Conservation (phyloP, 164 flowering plant species). For the Stephania yunnanensis region DNA sequence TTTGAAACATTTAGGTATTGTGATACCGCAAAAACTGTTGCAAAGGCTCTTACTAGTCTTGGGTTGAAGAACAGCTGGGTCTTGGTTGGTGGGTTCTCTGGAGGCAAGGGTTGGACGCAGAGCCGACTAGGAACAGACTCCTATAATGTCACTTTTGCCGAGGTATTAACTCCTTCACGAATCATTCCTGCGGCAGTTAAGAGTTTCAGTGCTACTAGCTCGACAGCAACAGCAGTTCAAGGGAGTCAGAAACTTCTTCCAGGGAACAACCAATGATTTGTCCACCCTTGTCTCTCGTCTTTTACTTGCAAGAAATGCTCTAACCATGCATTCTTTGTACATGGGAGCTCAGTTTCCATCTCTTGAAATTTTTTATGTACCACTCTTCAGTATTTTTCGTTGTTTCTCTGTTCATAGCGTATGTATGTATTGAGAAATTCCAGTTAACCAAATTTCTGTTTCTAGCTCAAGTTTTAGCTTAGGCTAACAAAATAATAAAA, state of each 20-base stretch:
- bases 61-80: slow-evolving; percentile 84
- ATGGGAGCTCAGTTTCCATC: no score
- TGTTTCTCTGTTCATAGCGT: no score
- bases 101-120: slow-evolving; percentile 81
- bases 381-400: no score
- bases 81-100: slow-evolving; percentile 84
- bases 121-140: slow-evolving; percentile 85
- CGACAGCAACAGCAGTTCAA: slow-evolving; percentile 21
- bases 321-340: no score
- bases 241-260: slow-evolving; percentile 51
- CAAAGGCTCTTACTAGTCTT: slow-evolving; percentile 61
- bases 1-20: slow-evolving; percentile 50
- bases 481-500: no score
- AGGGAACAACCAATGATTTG: slow-evolving; percentile 33
- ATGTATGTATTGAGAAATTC: no score
- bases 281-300: neutral
- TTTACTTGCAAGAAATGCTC: neutral
- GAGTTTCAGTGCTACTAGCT: slow-evolving; percentile 50
- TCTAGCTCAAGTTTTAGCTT: no score
- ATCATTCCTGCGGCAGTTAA: slow-evolving; percentile 54
- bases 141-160: slow-evolving; percentile 55
- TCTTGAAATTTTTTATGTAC: no score
- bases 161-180: slow-evolving; percentile 73
- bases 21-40: slow-evolving; percentile 78
- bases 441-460: no score